These are phyloP conservation scores for Puccinia sorghi DNA, from an alignment of 1,284 basidiomycete species.

Conservation along the genomic window DNA sequence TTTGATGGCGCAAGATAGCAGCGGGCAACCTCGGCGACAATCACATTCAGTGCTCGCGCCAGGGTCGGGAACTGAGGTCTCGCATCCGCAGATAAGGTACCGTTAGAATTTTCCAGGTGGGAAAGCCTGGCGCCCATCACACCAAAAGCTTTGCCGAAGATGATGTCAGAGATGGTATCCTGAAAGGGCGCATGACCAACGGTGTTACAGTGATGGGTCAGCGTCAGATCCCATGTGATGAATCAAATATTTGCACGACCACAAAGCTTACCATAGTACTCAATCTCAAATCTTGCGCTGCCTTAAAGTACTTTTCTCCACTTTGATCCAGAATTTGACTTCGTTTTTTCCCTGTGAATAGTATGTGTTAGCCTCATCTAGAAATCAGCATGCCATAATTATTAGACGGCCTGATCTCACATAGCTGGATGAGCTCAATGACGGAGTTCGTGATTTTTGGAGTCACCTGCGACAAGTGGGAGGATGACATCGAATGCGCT, in stretches of 20 bases:
- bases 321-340: conserved; percentile 41
- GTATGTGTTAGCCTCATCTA: not conserved
- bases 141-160: conserved; percentile 40
- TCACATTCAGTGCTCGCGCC: conserved; percentile 36
- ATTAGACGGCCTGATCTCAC: conserved; percentile 3
- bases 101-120: conserved; percentile 34
- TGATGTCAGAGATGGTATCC: conserved; percentile 48
- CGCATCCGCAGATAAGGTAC: conserved; percentile 25
- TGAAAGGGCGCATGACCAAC: not conserved
- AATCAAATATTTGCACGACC: not conserved
- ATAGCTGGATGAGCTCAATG: conserved; percentile 42
- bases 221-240: not conserved
- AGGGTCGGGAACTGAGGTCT: conserved; percentile 38
- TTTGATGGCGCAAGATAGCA: conserved; percentile 37
- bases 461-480: conserved; percentile 37
- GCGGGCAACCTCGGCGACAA: conserved; percentile 25
- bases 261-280: conserved; percentile 44
- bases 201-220: not conserved
- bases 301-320: conserved; percentile 44
- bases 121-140: conserved; percentile 24
- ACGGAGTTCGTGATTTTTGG: conserved; percentile 46
- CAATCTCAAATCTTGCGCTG: conserved; percentile 47
- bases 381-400: not conserved
- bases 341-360: conserved; percentile 39
- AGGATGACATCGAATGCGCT: conserved; percentile 34